Base-by-base conservation (phyloP, 805 yeast species). In the Barnettozyma salicaria region DNA sequence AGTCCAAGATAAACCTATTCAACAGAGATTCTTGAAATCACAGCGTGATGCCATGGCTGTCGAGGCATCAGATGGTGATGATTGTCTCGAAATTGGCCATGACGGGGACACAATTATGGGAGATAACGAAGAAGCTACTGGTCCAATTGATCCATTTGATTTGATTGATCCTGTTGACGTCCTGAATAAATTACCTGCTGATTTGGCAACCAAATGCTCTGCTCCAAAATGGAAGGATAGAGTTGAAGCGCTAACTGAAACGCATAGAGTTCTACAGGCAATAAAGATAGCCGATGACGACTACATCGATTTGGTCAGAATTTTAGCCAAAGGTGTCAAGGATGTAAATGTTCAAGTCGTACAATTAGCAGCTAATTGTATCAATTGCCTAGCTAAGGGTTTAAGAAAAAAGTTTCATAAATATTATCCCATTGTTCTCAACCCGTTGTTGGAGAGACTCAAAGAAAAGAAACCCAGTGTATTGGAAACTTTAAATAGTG, bases 341-440 rank as follows among this genome's bases (percentile, higher is more conserved):
- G 98, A 92, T 61, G 94, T 89, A 5, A 92, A 92, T 55, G 71
- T 88, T 36, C 88, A 81, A 60, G 95, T 85, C 11, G 96, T 84
- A 0, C 79, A 83, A 12, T 52, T 80, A 21, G 86, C 96, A 0
- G 81, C 95, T 2, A 75, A 76, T 39, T 75, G 82, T 30, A 61
- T 80, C 14, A 75, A 70, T 37, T 59, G 59, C 21, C 56, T 90
- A 23, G 83, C 86, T 2, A 68, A 68, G 21, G 95, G 95, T 1
- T 63, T 92, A 32, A 67, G 78, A 38, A 47, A 56, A 2, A 65
- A 63, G 5, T 86, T 85, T 52, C 68, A 64, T 17, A 70, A 64
- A 42, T 81, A 82, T 55, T 70, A 65, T 30, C 41, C 64, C 1
- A 49, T 68, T 1, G 70, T 85, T 2, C 63, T 86, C 19, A 59